Conservation (phyloP, 1,284 basidiomycete genomes). For the Crocinoboletus sp. region DNA sequence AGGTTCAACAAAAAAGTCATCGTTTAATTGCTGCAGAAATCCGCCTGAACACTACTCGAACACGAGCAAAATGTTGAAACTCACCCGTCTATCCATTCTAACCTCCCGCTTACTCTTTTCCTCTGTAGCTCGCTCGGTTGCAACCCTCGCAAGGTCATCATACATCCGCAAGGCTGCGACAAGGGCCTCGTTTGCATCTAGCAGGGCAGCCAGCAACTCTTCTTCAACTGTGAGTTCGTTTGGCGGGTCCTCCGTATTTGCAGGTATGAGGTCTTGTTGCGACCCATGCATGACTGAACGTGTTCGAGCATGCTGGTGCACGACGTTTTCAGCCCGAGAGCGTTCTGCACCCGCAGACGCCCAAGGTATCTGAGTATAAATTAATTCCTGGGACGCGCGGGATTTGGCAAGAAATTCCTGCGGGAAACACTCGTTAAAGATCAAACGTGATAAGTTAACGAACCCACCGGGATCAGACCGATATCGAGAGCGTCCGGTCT, state of each 20-base stretch:
- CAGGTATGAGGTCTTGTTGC: slow-evolving; percentile 17
- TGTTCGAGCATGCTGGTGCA: slow-evolving; percentile 11
- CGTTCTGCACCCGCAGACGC: slow-evolving; percentile 70
- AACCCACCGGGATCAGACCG: slow-evolving; percentile 56
- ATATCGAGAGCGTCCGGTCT: slow-evolving; percentile 59
- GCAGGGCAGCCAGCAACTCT: slow-evolving; percentile 56
- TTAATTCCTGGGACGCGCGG: slow-evolving; percentile 65
- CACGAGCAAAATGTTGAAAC: slow-evolving; percentile 22
- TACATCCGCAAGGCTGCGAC: slow-evolving; percentile 45
- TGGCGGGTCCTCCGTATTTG: slow-evolving; percentile 32
- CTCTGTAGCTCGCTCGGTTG: slow-evolving; percentile 55
- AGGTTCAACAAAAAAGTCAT: slow-evolving; percentile 21
- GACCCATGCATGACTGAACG: slow-evolving; percentile 24
- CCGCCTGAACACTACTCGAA: background rate
- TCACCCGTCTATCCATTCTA: slow-evolving; percentile 52
- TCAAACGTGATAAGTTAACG: background rate
- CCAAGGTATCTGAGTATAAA: slow-evolving; percentile 75
- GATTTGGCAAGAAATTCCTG: slow-evolving; percentile 76
- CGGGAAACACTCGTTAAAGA: slow-evolving; percentile 1
- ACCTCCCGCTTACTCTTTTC: slow-evolving; percentile 58
- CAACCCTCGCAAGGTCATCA: slow-evolving; percentile 66
- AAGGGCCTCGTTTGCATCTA: slow-evolving; percentile 60
- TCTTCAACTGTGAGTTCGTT: slow-evolving; percentile 54
- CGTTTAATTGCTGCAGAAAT: slow-evolving; percentile 25
- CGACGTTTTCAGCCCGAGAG: slow-evolving; percentile 37